Percentiles rank a stretch among this genome's conserved stretches.
Evolutionary conservation across 768 basidiomycete genomes (phyloP).

Genomic region (Hirschioporus abietinus): DNA sequence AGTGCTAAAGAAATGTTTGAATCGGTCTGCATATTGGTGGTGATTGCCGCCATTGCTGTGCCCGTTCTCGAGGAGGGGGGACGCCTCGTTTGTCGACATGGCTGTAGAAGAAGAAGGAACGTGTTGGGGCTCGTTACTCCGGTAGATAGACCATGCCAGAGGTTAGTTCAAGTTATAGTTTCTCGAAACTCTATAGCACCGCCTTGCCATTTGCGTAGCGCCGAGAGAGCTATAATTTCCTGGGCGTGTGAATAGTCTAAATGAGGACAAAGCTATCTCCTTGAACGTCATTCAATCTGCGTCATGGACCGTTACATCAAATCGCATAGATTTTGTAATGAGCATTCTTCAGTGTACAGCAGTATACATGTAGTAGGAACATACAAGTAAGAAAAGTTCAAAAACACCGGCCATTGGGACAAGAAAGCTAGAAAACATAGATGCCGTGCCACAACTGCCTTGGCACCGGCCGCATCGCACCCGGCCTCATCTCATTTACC

Average conservation of each 20-base stretch:
- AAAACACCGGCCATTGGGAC: background rate
- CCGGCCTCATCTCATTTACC: background rate
- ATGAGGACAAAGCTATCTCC: background rate
- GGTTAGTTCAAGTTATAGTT: background rate
- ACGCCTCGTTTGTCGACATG: slow-evolving; percentile 34
- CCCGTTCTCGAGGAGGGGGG: slow-evolving; percentile 44
- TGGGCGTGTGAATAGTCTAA: background rate
- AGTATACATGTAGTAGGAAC: background rate
- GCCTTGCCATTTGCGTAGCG: background rate
- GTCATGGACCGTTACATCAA: background rate
- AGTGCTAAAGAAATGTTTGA: slow-evolving; percentile 34
- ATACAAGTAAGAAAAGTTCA: background rate
- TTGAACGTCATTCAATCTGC: background rate
- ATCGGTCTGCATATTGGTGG: slow-evolving; percentile 25
- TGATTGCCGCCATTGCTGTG: slow-evolving; percentile 22
- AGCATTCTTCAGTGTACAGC: background rate
- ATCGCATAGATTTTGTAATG: background rate
- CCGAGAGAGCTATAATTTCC: background rate
- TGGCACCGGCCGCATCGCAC: no score
- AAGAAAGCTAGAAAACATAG: background rate
- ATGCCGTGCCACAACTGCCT: background rate
- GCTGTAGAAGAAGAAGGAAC: slow-evolving; percentile 6
- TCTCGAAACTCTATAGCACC: background rate
- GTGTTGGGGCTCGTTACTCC: background rate
- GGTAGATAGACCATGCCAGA: background rate